Evolutionary conservation across 2,329 filamentous ascomycete genomes (phyloP).

Genomic region (Fusarium algeriense): DNA sequence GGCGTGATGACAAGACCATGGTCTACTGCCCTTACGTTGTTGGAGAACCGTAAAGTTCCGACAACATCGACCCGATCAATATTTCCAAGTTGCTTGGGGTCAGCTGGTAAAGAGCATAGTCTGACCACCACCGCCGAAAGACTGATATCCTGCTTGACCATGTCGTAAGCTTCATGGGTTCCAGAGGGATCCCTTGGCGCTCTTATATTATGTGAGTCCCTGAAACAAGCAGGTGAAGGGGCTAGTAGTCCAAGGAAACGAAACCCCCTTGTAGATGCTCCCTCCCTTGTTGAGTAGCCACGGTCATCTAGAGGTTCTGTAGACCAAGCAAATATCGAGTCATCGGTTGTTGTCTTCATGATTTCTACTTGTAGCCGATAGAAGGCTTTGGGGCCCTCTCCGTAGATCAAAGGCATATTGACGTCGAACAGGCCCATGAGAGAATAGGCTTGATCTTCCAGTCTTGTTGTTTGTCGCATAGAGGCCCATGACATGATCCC

Average conservation of each 20-base stretch:
- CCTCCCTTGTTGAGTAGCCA: neutral
- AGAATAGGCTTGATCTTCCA: constrained; percentile 27
- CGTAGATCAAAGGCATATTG: constrained; percentile 24
- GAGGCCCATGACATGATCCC: constrained; percentile 28
- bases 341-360: constrained; percentile 23
- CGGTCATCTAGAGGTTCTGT: constrained; percentile 9
- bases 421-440: constrained; percentile 19
- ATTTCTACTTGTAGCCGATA: constrained; percentile 23
- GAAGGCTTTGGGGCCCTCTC: constrained; percentile 16
- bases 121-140: constrained; percentile 6
- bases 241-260: constrained; percentile 4
- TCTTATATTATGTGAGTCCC: constrained; percentile 8
- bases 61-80: constrained; percentile 10
- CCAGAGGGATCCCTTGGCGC: neutral
- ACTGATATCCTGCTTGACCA: constrained; percentile 12
- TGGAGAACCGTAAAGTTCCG: constrained; percentile 4
- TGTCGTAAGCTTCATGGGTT: neutral
- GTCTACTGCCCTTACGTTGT: constrained; percentile 11
- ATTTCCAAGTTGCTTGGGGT: neutral
- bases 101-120: constrained; percentile 1
- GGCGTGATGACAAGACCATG: constrained; percentile 17
- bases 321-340: constrained; percentile 19
- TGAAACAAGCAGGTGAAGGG: constrained; percentile 9
- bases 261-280: constrained; percentile 4
- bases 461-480: constrained; percentile 5